Base-by-base conservation (phyloP, 2,329 filamentous ascomycete genomes). In the Scedosporium apiospermum region DNA sequence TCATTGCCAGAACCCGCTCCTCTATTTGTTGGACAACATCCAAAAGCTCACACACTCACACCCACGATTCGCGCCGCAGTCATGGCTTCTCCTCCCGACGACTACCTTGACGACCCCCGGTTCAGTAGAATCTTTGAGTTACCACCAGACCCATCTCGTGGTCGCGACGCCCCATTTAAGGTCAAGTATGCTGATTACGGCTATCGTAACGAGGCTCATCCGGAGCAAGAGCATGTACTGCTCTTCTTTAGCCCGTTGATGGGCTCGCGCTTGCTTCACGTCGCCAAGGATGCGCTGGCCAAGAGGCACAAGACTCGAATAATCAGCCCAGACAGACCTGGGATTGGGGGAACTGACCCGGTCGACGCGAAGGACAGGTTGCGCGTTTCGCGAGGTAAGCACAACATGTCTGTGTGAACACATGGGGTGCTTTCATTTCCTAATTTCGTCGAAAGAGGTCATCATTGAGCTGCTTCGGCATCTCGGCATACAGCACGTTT, bases 321-420 rank as follows among this genome's bases (percentile, higher is more conserved):
- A 57, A 68, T 76, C 62, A 64, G 65, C 62, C 63, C 67, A 0
- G 73, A 76, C 63, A 65, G 74, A 5, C 74, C 75, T 0, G 74
- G 74, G 7, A 69, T 76, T 51, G 75, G 74, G 10, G 69, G 70
- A 6, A 75, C 73, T 5, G 70, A 70, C 16, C 63, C 68, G 6
- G 71, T 69, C 1, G 61, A 64, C 4, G 61, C 66, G 0, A 49
- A 65, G 6, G 58, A 69, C 16, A 65, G 68, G 10, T 63, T 75
- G 49, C 60, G 30, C 1, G 57, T 69, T 6, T 74, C 71, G 70
- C 67, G 69, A 4, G 70, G 72, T 65, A 67, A 46, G 46, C 14
- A 21, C 4, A 12, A n/a, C 16, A 38, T 77, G 2, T 66, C 76
- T 38, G 34, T 12, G 10, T 38, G 34, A 14, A 3, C 34, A 3